Evolutionary conservation across 768 basidiomycete species (phyloP).

Genomic region (Coprinellus micaceus): DNA sequence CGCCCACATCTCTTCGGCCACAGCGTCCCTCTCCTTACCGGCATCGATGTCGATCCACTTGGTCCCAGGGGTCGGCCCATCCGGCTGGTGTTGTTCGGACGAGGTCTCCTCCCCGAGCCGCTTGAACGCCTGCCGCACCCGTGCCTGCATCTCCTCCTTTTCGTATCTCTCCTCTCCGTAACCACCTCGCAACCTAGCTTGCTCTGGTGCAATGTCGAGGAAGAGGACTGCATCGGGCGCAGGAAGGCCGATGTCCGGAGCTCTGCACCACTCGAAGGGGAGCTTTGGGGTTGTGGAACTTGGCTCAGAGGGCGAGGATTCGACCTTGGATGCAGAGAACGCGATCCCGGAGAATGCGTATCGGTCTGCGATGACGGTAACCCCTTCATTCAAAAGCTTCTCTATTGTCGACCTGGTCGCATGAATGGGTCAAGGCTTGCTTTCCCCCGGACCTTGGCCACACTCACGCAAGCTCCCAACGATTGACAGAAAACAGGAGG

Average conservation of each 20-base stretch:
- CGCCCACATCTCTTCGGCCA: conserved; percentile 55
- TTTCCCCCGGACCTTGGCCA: not conserved
- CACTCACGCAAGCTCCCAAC: conserved; percentile 90
- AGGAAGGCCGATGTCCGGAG: conserved; percentile 85
- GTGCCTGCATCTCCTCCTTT: conserved; percentile 66
- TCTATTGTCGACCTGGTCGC: conserved; percentile 55
- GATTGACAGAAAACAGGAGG: conserved; percentile 92
- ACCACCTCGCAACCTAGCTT: conserved; percentile 65
- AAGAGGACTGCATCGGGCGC: conserved; percentile 86
- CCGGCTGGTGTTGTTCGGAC: too few species aligned
- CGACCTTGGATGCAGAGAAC: conserved; percentile 66
- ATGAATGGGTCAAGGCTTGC: not conserved
- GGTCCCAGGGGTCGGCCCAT: not conserved
- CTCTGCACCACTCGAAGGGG: conserved; percentile 77
- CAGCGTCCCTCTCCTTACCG: conserved; percentile 43
- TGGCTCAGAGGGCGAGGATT: conserved; percentile 5
- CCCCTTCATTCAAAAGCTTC: conserved; percentile 54
- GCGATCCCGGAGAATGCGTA: conserved; percentile 97
- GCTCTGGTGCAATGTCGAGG: conserved; percentile 73
- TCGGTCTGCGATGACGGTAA: conserved; percentile 81
- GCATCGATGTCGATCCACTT: conserved; percentile 62
- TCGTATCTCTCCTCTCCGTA: conserved; percentile 90
- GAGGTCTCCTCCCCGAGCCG: conserved; percentile 55
- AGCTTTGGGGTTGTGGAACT: conserved; percentile 34
- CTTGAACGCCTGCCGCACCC: conserved; percentile 59